Conservation (phyloP, 345 rosid species). For the Brassica carinata region DNA sequence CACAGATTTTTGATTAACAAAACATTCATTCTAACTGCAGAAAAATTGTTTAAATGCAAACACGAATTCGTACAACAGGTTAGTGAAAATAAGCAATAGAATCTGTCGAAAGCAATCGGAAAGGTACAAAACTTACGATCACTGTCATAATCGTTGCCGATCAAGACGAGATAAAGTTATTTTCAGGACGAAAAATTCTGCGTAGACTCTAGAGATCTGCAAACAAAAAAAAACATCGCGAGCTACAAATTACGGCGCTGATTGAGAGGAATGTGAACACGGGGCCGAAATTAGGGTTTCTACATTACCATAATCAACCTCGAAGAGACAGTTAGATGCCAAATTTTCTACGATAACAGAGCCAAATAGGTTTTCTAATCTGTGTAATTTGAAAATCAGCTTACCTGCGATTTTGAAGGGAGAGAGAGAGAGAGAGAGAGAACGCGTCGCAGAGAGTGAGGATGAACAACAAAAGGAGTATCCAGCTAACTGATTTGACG, state of each 20-base stretch:
- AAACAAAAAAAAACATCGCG: neutral
- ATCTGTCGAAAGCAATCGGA: conserved; percentile 2
- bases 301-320: conserved; percentile 12
- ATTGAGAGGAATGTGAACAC: neutral
- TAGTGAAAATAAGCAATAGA: neutral
- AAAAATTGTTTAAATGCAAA: neutral
- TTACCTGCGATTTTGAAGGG: conserved; percentile 3
- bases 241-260: neutral
- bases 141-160: neutral
- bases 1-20: neutral
- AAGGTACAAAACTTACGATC: neutral
- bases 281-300: conserved; percentile 7
- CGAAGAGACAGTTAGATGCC: neutral
- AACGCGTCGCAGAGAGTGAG: neutral
- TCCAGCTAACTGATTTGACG: neutral
- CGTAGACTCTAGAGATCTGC: neutral
- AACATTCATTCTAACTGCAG: neutral
- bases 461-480: neutral
- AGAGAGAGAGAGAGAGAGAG: neutral
- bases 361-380: neutral
- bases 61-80: conserved; percentile 9
- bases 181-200: too few relatives aligned
- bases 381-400: neutral
- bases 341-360: neutral
- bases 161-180: neutral